These are phyloP conservation scores for Caloboletus firmus DNA, from an alignment of 1,284 basidiomycete genomes.

Conservation along the genomic window DNA sequence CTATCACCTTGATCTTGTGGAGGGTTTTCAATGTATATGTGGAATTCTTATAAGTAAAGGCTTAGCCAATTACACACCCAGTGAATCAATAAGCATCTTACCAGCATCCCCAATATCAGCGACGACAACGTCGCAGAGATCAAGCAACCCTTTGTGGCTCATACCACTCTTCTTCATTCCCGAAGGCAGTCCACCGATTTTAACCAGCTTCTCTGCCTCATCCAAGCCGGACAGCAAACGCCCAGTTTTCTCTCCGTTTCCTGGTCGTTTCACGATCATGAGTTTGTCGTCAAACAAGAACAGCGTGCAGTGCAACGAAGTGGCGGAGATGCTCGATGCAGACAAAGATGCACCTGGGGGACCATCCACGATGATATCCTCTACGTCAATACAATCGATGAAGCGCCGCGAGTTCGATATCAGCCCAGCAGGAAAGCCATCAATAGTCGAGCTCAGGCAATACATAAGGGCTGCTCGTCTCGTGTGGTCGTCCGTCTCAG, in stretches of 20 bases:
- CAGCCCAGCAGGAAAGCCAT: constrained; percentile 86
- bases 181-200: constrained; percentile 54
- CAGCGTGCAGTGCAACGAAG: constrained; percentile 78
- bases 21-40: constrained; percentile 79
- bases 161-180: constrained; percentile 78
- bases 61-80: constrained; percentile 10
- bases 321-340: constrained; percentile 39
- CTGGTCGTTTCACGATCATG: constrained; percentile 86
- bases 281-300: constrained; percentile 96
- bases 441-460: constrained; percentile 82
- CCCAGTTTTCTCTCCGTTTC: constrained; percentile 71
- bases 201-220: constrained; percentile 76
- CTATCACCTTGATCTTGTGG: constrained; percentile 78
- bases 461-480: constrained; percentile 88
- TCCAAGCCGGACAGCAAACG: constrained; percentile 81
- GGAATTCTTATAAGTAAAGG: constrained; percentile 60
- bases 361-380: constrained; percentile 70
- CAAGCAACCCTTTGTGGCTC: constrained; percentile 83
- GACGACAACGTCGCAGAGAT: constrained; percentile 80
- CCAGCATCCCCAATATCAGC: constrained; percentile 84
- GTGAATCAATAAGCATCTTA: constrained; percentile 39
- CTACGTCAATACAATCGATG: constrained; percentile 92
- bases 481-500: constrained; percentile 91
- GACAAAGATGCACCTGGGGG: constrained; percentile 44
- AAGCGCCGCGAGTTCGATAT: constrained; percentile 86